These are phyloP conservation scores for Aureobasidium sp. DNA, from an alignment of 2,329 filamentous ascomycete species.

Conservation along the genomic window DNA sequence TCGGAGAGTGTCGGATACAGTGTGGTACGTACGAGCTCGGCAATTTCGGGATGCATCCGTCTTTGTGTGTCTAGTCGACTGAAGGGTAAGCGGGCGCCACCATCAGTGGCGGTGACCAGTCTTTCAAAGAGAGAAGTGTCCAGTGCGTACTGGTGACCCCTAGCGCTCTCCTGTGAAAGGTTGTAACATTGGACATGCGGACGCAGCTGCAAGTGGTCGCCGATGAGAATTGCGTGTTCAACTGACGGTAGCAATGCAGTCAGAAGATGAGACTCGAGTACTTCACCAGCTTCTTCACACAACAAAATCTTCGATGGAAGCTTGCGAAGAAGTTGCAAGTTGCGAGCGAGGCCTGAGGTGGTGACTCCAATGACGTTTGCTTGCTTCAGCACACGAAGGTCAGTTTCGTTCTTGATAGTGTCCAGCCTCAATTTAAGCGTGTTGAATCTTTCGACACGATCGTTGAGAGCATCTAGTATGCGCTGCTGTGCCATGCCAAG, in stretches of 20 bases:
- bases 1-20: constrained; percentile 54
- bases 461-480: constrained; percentile 19
- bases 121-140: constrained; percentile 58
- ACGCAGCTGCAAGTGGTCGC: constrained; percentile 55
- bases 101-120: constrained; percentile 32
- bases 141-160: constrained; percentile 45
- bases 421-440: constrained; percentile 19
- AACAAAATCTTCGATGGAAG: constrained; percentile 51
- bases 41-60: constrained; percentile 58
- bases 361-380: constrained; percentile 53
- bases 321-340: constrained; percentile 43
- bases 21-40: constrained; percentile 49
- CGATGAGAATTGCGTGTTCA: constrained; percentile 56
- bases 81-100: constrained; percentile 27
- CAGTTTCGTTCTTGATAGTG: constrained; percentile 31
- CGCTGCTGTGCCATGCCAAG: constrained; percentile 16
- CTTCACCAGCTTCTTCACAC: constrained; percentile 62
- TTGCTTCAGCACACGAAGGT: constrained; percentile 32
- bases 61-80: constrained; percentile 50
- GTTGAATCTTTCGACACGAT: constrained; percentile 18
- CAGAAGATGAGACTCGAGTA: constrained; percentile 56
- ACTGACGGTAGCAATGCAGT: constrained; percentile 52
- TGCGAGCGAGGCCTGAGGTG: constrained; percentile 51
- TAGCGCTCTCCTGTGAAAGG: constrained; percentile 44
- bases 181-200: constrained; percentile 47